These are phyloP conservation scores for Cercophora newfieldiana DNA, from an alignment of 495 filamentous ascomycete species.

Conservation along the genomic window DNA sequence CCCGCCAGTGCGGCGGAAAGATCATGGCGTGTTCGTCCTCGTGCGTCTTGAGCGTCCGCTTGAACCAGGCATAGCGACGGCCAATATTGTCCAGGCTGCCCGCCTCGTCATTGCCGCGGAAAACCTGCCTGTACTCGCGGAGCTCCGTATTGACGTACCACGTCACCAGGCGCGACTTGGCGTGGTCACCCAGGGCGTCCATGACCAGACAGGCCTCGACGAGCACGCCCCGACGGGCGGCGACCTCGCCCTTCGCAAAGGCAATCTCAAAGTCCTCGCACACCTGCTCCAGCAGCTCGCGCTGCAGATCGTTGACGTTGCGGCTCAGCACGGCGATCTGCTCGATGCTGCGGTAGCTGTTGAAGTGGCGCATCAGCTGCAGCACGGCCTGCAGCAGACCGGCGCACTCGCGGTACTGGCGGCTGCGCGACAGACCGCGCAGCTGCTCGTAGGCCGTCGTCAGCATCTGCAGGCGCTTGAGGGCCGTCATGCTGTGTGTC, in stretches of 20 bases:
- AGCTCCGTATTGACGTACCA: constrained; percentile 99
- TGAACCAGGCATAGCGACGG: constrained; percentile 93
- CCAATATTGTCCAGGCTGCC: constrained; percentile 97
- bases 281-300: constrained; percentile 91
- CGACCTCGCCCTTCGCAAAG: constrained; percentile 87
- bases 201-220: constrained; percentile 89
- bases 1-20: constrained; percentile 86
- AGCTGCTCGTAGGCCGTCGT: constrained; percentile 98
- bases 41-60: constrained; percentile 91
- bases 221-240: constrained; percentile 66
- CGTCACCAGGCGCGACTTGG: constrained; percentile 76
- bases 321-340: constrained; percentile 93
- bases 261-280: constrained; percentile 97
- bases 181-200: constrained; percentile 92
- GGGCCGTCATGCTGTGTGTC: constrained; percentile 94
- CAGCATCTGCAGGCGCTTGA: constrained; percentile 97
- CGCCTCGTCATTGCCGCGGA: constrained; percentile 93
- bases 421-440: constrained; percentile 72
- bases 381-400: constrained; percentile 93
- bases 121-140: constrained; percentile 92
- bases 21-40: constrained; percentile 90
- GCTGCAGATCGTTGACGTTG: constrained; percentile 91
- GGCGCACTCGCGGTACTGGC: constrained; percentile 96
- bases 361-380: constrained; percentile 98
- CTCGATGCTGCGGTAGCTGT: constrained; percentile 94